Evolutionary conservation across 257 asterid species (phyloP).

Genomic region (Solanum chiquidenum): DNA sequence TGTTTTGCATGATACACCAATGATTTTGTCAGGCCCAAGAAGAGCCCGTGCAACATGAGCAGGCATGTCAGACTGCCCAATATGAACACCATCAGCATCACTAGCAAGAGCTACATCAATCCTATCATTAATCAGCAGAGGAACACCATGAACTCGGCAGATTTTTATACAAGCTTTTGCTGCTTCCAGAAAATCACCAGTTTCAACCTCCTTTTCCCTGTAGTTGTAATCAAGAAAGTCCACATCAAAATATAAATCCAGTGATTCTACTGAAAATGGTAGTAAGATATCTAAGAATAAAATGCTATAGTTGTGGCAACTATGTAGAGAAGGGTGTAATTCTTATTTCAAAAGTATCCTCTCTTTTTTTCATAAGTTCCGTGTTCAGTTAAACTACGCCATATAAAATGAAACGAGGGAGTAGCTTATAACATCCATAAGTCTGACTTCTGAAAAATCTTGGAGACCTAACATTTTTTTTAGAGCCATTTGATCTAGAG

Average conservation of each 20-base stretch:
- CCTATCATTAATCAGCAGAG: conserved; percentile 78
- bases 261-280: not conserved
- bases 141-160: conserved; percentile 53
- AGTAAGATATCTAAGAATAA: not conserved
- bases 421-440: not conserved
- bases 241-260: not conserved
- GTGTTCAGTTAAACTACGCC: not conserved
- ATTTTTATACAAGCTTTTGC: conserved; percentile 58
- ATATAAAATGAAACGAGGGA: not conserved
- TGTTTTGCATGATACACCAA: conserved; percentile 90
- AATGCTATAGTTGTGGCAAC: not conserved
- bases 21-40: conserved; percentile 81
- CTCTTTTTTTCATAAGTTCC: not conserved
- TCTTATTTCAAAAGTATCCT: not conserved
- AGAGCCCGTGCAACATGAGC: conserved; percentile 53
- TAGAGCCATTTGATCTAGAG: not conserved
- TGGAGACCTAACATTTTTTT: not conserved
- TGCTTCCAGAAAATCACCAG: conserved; percentile 69
- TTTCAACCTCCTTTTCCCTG: conserved; percentile 83
- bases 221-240: not conserved
- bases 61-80: conserved; percentile 95
- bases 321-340: not conserved
- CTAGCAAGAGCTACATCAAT: conserved; percentile 82
- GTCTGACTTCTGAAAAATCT: not conserved
- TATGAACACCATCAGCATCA: conserved; percentile 88